Conservation (phyloP, 345 rosid genomes). For the Aurinia saxatilis region DNA sequence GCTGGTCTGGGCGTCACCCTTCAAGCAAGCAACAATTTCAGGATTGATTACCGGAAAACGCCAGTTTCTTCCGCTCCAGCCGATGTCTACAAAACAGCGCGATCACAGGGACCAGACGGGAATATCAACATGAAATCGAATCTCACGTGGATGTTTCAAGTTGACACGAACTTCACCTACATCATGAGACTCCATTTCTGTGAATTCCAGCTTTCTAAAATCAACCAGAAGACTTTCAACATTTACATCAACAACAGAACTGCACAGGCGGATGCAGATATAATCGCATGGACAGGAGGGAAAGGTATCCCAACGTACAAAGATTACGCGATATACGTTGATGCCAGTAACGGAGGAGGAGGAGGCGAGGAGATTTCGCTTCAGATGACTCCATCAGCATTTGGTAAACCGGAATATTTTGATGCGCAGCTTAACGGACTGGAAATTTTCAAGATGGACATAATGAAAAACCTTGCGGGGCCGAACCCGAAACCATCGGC, state of each 20-base stretch:
- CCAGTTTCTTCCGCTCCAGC: constrained; percentile 43
- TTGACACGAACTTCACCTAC: constrained; percentile 63
- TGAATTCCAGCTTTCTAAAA: constrained; percentile 37
- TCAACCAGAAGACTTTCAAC: constrained; percentile 60
- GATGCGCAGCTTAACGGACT: constrained; percentile 60
- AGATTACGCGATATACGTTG: constrained; percentile 48
- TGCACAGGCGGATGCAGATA: constrained; percentile 53
- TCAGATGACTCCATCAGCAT: constrained; percentile 45
- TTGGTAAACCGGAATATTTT: constrained; percentile 33
- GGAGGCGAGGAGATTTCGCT: constrained; percentile 38
- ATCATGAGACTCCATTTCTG: constrained; percentile 71
- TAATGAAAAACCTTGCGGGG: constrained; percentile 48
- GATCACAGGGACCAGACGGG: constrained; percentile 44
- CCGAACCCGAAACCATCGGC: constrained; percentile 53
- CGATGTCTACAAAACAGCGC: constrained; percentile 53
- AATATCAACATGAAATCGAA: constrained; percentile 42
- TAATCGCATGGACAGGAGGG: constrained; percentile 47
- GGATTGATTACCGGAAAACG: constrained; percentile 34
- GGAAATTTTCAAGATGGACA: constrained; percentile 68
- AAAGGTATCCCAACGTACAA: constrained; percentile 43
- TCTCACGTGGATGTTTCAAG: constrained; percentile 66
- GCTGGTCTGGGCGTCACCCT: constrained; percentile 39
- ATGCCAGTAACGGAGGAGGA: constrained; percentile 33
- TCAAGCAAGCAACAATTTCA: constrained; percentile 8
- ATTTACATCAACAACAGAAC: constrained; percentile 58